These are phyloP conservation scores for Penicillium desertorum DNA, from an alignment of 495 filamentous ascomycete genomes.

Conservation along the genomic window DNA sequence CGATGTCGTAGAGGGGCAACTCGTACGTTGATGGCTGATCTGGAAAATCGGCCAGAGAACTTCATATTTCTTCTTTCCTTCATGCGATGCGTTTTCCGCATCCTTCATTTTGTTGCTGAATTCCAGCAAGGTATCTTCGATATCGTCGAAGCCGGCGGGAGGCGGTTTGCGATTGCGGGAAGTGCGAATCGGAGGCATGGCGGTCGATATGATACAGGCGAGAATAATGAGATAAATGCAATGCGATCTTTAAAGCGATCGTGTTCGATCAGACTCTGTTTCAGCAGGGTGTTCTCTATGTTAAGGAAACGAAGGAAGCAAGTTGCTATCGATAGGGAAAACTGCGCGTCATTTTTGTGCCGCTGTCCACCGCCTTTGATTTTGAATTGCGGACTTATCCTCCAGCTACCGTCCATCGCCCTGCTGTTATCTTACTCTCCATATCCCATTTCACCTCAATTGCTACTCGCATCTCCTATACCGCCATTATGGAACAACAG, in stretches of 20 bases:
- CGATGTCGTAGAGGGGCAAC: background rate
- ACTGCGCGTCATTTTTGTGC: slow-evolving; percentile 37
- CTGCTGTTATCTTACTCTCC: background rate
- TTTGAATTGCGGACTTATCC: slow-evolving; percentile 16
- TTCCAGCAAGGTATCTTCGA: slow-evolving; percentile 93
- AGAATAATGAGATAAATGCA: background rate
- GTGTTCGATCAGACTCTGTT: background rate
- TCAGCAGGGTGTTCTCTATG: background rate
- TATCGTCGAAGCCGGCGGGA: slow-evolving; percentile 91
- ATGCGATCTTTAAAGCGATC: background rate
- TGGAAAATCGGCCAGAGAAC: slow-evolving; percentile 96
- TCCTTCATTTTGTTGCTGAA: slow-evolving; percentile 99
- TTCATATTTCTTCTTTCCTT: slow-evolving; percentile 81
- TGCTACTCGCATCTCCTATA: background rate
- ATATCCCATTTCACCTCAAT: slow-evolving; percentile 5
- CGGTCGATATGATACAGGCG: background rate
- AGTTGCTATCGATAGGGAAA: slow-evolving; percentile 16
- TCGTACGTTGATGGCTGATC: slow-evolving; percentile 87
- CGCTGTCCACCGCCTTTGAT: slow-evolving; percentile 31
- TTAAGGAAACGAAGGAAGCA: slow-evolving; percentile 6
- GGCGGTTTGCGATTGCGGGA: slow-evolving; percentile 83
- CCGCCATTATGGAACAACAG: slow-evolving; percentile 40
- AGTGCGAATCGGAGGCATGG: slow-evolving; percentile 83
- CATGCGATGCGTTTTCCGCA: slow-evolving; percentile 77
- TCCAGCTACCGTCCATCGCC: slow-evolving; percentile 6